Base-by-base conservation (phyloP, 352 stramenopile species). In the Pythium insidiosum region DNA sequence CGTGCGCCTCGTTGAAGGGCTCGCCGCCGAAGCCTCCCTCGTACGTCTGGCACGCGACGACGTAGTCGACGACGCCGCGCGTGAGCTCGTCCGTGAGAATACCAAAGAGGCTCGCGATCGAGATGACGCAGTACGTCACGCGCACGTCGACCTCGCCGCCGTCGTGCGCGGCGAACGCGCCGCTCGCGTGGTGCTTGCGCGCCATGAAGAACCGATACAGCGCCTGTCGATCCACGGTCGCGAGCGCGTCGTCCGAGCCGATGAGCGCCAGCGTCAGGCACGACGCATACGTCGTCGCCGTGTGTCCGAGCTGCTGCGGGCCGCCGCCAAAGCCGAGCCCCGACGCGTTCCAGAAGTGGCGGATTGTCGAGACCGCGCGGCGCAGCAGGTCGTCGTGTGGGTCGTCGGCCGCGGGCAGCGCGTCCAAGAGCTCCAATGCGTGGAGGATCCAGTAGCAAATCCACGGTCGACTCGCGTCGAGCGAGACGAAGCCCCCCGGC, bases 371-470 rank as follows among this genome's bases (percentile, higher is more conserved):
- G 52, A 89, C 68, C 44, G 51, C 74, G 72, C n/a, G 68, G 50
- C 24, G 47, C 59, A 60, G 39, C n/a, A 43, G 37, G n/a, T n/a
- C n/a, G n/a, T n/a, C n/a, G n/a, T n/a, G n/a, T 16, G 55, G 51
- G 1, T 63, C 63, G 28, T 68, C 45, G 12, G 71, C 53, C 21
- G 65, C 56, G 3, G 67, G 66, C 5, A 96, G 61, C 31, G 68
- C 73, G 23, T 88, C 87, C 36, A 99, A 65, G 16, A 99, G 71
- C 63, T 98, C 93, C 28, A 98, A 69, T 10, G 72, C 74, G 48
- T 99, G 94, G 16, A 98, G 61, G 51, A 97, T 97, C 95, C 95
- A 99, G 64, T 99, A 99, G 16, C 94, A 62, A 45, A 99, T 97
- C 96, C 96, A 99, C 9, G 96, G 91, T 15, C 93, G 88, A 68